Evolutionary conservation across 768 basidiomycete genomes (phyloP).

Genomic region (Termitomyces sp.): DNA sequence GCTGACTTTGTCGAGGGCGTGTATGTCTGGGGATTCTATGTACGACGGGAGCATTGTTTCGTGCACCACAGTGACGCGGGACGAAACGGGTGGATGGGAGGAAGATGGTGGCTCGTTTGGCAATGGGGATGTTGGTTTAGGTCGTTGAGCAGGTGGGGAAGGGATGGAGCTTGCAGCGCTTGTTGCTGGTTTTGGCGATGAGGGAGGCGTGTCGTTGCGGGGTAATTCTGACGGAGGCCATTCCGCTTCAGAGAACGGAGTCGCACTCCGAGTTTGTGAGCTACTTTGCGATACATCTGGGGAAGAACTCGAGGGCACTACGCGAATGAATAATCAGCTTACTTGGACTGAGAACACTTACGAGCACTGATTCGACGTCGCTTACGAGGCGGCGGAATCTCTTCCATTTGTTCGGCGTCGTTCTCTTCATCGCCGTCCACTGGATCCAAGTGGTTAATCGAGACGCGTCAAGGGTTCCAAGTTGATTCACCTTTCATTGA

Average conservation of each 20-base stretch:
- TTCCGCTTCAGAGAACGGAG: conserved; percentile 10
- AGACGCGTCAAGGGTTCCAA: neutral
- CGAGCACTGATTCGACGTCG: conserved; percentile 10
- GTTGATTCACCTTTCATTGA: conserved; percentile 10
- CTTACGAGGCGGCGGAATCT: conserved; percentile 4
- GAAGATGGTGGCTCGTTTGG: no score
- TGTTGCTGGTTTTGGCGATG: neutral
- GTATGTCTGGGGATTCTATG: conserved; percentile 1
- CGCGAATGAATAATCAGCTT: neutral
- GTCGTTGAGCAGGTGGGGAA: conserved; percentile 30
- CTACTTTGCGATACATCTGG: neutral
- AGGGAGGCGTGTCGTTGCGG: neutral
- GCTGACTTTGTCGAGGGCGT: conserved; percentile 20
- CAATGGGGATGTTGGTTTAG: neutral
- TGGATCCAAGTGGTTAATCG: neutral
- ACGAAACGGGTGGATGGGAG: neutral
- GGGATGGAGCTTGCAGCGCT: conserved; percentile 3
- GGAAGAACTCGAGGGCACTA: conserved; percentile 4
- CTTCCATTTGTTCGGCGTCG: no score
- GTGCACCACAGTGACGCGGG: neutral
- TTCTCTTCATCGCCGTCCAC: conserved; percentile 1
- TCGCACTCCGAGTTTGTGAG: conserved; percentile 12
- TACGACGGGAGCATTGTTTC: conserved; percentile 10
- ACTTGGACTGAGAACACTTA: neutral
- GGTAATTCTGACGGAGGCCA: conserved; percentile 11